Base-by-base conservation (phyloP, 2,329 filamentous ascomycete genomes). In the Neofusicoccum parvum region DNA sequence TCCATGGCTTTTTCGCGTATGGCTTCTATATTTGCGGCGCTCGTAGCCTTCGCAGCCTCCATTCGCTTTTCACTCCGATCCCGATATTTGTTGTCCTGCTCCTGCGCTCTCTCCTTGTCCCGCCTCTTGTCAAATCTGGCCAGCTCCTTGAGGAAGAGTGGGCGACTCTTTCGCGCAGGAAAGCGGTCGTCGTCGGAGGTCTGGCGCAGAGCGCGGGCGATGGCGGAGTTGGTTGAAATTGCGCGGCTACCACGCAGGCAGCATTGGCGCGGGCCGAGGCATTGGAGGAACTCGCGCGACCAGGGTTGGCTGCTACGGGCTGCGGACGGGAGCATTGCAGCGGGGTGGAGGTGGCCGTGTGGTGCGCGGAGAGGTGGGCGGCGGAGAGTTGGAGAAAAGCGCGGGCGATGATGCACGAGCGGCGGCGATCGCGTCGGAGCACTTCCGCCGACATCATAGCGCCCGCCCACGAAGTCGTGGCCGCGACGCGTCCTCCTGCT, bases 171-270 rank as follows among this genome's bases (percentile, higher is more conserved):
- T 9, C n/a, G 6, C n/a, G 23, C 54, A 23, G 39, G 9, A 20
- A 45, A 58, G 32, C 58, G 43, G 7, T 23, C 27, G 2, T 17
- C 56, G 5, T n/a, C 41, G 41, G 45, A 75, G 15, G 56, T 39
- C 14, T 54, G 80, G 72, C 88, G 86, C 64, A 92, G 81, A 14
- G 90, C 90, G 51, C 85, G 82, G 69, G 88, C 86, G 72, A 93
- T 92, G 49, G 89, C 90, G 10, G 89, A 90, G 67, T 82, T 85
- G 46, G 92, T 82, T 48, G 87, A 89, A 23, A 85, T 84, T 72
- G 80, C 72, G 67, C 83, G 82, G 39, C 23, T 49, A 23, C 46
- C 46, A 9, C 12, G 20, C 27, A n/a, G 17, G 27, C 39, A 45
- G 23, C 39, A 58, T 34, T 45, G 37, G 14, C 14, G 7, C 2